Evolutionary conservation across 768 basidiomycete species (phyloP).

Genomic region (Lactifluus rugatus): DNA sequence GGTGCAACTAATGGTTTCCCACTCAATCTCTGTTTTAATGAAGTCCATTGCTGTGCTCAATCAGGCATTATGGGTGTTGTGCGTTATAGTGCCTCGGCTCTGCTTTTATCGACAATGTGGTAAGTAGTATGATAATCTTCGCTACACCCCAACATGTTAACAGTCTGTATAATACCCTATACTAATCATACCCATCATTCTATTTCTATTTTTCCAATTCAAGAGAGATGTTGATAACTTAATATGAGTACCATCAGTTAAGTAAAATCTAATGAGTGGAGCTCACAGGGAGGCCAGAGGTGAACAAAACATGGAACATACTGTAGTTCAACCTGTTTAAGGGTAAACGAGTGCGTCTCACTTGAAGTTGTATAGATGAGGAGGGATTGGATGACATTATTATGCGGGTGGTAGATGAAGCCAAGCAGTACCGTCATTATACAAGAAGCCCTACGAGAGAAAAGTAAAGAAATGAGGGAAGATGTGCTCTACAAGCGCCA

Average conservation of each 20-base stretch:
- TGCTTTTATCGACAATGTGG: too few relatives aligned
- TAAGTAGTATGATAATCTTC: too few relatives aligned
- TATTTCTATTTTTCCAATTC: background rate
- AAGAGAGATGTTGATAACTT: background rate
- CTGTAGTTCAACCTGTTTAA: too few relatives aligned
- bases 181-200: background rate
- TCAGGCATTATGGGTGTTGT: background rate
- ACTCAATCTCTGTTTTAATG: background rate
- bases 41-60: background rate
- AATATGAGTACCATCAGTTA: background rate
- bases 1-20: too few relatives aligned
- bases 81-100: too few relatives aligned
- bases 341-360: background rate
- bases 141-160: too few relatives aligned
- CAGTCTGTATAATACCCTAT: background rate
- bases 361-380: background rate
- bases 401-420: background rate
- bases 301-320: too few relatives aligned
- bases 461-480: background rate
- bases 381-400: background rate
- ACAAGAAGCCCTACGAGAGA: background rate
- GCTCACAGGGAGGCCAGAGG: background rate
- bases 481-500: constrained; percentile 45
- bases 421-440: background rate
- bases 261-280: background rate